Evolutionary conservation across 805 yeast species (phyloP), one percentile per base, ranked within the genome.

Genomic region (Naumovozyma castellii): DNA sequence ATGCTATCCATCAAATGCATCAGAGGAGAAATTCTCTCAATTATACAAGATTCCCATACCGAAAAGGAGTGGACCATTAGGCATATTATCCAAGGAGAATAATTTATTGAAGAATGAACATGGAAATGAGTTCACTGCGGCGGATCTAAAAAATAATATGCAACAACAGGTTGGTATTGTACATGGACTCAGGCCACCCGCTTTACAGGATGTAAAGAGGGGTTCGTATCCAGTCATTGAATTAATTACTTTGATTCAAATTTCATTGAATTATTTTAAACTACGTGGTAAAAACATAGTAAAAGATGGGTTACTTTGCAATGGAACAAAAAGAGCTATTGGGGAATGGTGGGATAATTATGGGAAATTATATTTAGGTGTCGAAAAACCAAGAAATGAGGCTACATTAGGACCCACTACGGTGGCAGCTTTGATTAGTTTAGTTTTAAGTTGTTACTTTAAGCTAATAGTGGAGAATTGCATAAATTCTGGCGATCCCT

Each of bases 241-340:
- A 54, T 59, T 92, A 35, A 79, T 87, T 2, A 74, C 77, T 34
- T 57, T 87, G 18, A 66, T 84, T 1, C 98, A 92, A 59, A 77
- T 78, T 1, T 73, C 83, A 28, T 68, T 92, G 18, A 80, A 73
- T 49, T 88, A 87, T 59, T 88, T 83, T 59, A 84, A 80, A 41
- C 60, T 84, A 31, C 67, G 86, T 13, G 80, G 77, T 37, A 78
- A 84, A 0, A 42, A 39, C 4, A 62, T 64, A 27, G 76, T 71
- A 46, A 84, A 84, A 41, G 97, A 92, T 62, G 97, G 98, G 0
- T 65, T 90, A 12, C 64, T 87, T 3, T 92, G 97, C 58, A 73
- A 75, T 42, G 69, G 71, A 39, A 90, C 98, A 0, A 80, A 79
- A 43, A 68, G 62, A n/a, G 94, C 94, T 0, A 71, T 86, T 17